Base-by-base conservation (phyloP, 345 rosid species). In the Mangifera indica region DNA sequence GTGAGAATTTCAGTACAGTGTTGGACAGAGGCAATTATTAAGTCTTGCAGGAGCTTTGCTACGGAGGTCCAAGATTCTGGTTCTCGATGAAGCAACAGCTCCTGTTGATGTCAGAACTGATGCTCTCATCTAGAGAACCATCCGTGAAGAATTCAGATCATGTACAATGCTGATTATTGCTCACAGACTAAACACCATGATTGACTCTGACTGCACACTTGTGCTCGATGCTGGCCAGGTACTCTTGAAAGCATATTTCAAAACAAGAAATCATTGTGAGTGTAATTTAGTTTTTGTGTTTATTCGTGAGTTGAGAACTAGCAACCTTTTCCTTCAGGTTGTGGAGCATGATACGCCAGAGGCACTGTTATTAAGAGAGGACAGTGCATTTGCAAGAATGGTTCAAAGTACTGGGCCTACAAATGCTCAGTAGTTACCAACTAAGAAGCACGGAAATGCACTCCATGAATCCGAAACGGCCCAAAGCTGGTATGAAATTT, bases 51-150 rank as follows among this genome's bases (percentile, higher is more conserved):
- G 98, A 63, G 98, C 98, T 7, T 76, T 95, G 81, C 71, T 90
- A 68, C 81, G 93, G 58, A 87, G 90, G 78, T 88, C 97, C 26
- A 95, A 95, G 87, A 89, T 95, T 76, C 96, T 92, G 71, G 95
- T 89, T 74, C 98, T 92, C 2, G 98, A 95, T 64, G 99, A 95
- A 83, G 98, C 97, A 73, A 95, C 98, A 61, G 99, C 96, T 21
- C 91, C 96, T 60, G 99, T 95, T 72, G 98, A 92, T 78, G 98
- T 91, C 21, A 82, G 88, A 78, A 95, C 97, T 2, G 97, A 92
- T 77, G 90, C 93, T 78, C 81, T 92, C 46, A 88, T 95, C 77
- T 96, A 92, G 77, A 91, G 79, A 82, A 91, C 98, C 44, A 95
- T 89, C 72, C 87, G 91, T 1, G 96, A 95, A 80, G 99, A 92